Base-by-base conservation (phyloP, 305 asterid genomes). In the Nicotiana rustica region DNA sequence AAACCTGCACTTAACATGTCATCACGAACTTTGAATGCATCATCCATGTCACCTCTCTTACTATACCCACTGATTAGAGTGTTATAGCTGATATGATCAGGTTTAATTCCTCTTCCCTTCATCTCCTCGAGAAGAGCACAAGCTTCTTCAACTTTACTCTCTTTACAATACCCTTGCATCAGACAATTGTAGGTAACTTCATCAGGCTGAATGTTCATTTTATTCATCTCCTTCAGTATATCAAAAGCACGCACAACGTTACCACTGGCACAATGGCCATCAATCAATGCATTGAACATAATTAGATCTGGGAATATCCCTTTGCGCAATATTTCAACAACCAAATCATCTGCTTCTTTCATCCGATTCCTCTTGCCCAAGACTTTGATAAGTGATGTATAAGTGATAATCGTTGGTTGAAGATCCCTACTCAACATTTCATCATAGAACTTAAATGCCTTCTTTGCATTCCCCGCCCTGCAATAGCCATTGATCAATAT, bases 101-200 rank as follows among this genome's bases (percentile, higher is more conserved):
- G 96, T 81, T 56, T 85, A 73, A 90, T 86, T 81, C 92, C 91
- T 36, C 80, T 76, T 21, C 69, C 82, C 56, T 78, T 88, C 94
- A 92, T 92, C 85, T 83, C 87, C 64, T 78, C 87, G 33, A 92
- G 84, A 90, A 90, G 83, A 55, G 19, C 21, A 62, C 67, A 38
- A 81, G 93, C 93, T 73, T 87, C 90, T 86, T 90, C 90, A 78
- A 91, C 89, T 82, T 81, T 89, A 68, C 91, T 91, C 82, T 82
- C 85, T 77, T 67, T 86, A 83, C 93, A 91, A 82, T 83, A 88
- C 10, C 92, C 90, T 77, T 83, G 89, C 88, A 91, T 89, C 49
- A 89, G 57, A 52, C 86, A 84, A 82, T 89, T 86, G 83, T 88
- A 90, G 73, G 91, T 89, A 49, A 89, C 91, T 82, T 85, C 90